Evolutionary conservation across 257 asterid species (phyloP), one percentile per base, ranked within the genome.

Genomic region (Jacaranda mimosifolia): DNA sequence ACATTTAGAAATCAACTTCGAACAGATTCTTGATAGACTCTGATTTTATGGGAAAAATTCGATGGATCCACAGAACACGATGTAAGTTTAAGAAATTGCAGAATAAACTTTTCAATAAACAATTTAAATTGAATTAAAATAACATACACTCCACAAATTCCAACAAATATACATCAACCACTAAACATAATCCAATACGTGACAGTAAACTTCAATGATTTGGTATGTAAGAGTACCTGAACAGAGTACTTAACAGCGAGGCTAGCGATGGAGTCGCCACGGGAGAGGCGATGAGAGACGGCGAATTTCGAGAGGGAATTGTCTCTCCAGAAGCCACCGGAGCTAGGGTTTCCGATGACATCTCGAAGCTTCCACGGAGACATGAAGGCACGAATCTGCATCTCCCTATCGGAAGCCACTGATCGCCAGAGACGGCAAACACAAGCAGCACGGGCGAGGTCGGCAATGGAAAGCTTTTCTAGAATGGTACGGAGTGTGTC

Each of bases 211-310:
- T 40, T 55, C 35, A 67, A 67, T 9, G 6, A 17, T 62, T 67
- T 0, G 18, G 21, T n/a, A 74, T 13, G 48, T 9, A 21, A 43
- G 51, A 38, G 53, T 84, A 95, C 99, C 96, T 95, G 99, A 65
- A 91, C 98, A 12, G 98, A 86, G 87, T 95, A 95, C 84, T 86
- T 91, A 53, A 95, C 97, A 56, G 99, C 99, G n/a, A 95, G 97
- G 85, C 98, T 88, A 66, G 97, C 91, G 36, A 93, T 84, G 32
- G 93, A 85, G 77, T 95, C 99, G 17, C 89, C 88, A 10, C 94
- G 93, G 19, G 82, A 79, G 56, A 95, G 70, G 8, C 91, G 88
- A 79, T 95, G 99, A 17, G 99, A 93, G 10, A 95, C 81, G 56
- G 99, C 97, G 79, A 95, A 95, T 87, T 88, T 95, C 12, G 92